Evolutionary conservation across 2,329 filamentous ascomycete genomes (phyloP), one percentile per base, ranked within the genome.

Genomic region (Pseudocercospora pini-densiflorae): DNA sequence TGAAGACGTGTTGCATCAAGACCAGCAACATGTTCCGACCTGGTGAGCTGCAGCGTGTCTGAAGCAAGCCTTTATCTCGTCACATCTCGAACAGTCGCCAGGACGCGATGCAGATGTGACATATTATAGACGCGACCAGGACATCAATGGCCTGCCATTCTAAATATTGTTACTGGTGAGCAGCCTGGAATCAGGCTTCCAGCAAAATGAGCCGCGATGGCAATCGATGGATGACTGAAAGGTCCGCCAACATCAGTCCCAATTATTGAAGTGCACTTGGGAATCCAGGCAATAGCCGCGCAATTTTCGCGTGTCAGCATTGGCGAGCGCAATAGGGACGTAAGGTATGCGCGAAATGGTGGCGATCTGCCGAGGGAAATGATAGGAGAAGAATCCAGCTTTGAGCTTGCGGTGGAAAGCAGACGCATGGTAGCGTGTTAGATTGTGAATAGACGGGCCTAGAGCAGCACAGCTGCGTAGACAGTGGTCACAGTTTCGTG

Each of bases 381-480:
- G 19, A 58, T 31, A 58, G 55, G 43, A 21, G 55, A 58, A 58
- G 36, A 31, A 40, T 40, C 31, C 51, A 27, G 51, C 51, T 31
- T 55, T 24, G 16, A 55, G 51, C 47, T 62, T 21, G 60, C 51
- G 59, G 51, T 60, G 40, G 59, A 55, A 57, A 47, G 61, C 24
- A 54, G 21, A 58, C 49, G 67, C 57, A 45, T 19, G 33, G 24
- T 12, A 59, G 57, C 60, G 31, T 43, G 29, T 57, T 49, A 53
- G 49, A 62, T 61, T 58, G 65, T 68, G 63, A 55, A 68, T 33
- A 58, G 51, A 43, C 55, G 33, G 33, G n/a, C 60, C 59, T 69
- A 69, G 64, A 63, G 63, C 66, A 68, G 63, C 66, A 29, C 59
- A 36, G 65, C 65, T 67, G 62, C 62, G 51, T 61, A 59, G 49